Base-by-base conservation (phyloP, 345 rosid genomes). In the Corchorus olitorius region DNA sequence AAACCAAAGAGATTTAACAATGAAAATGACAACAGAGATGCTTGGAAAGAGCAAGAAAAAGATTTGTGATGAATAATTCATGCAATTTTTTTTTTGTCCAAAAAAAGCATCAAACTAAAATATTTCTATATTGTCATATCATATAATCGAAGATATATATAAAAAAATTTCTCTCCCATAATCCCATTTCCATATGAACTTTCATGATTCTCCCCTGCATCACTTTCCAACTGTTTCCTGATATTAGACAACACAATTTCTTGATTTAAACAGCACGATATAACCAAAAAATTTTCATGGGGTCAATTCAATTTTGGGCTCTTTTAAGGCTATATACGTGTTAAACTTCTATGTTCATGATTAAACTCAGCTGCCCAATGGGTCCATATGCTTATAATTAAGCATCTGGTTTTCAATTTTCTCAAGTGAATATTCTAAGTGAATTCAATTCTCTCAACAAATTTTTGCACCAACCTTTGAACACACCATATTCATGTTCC, bases 221-320 rank as follows among this genome's bases (percentile, higher is more conserved):
- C 41, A 14, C 41, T 68, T 68, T 46, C 70, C 72, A 68, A 48
- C 72, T 7, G 55, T 68, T 68, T 49, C 72, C 39, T 17, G 73
- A 53, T 52, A 34, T 17, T 50, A 27, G 55, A 50, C 73, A 50
- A 69, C 58, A 68, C 43, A 7, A 27, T 48, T 68, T 49, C 52
- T 65, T 12, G 50, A 65, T 39, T n/a, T 11, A 41, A 65, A 39
- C 49, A 19, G 27, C 27, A 41, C 50, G 69, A 39, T 64, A 16
- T 64, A 16, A 64, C 48, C n/a, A 8, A 37, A 63, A 61, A 12
- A 2, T 3, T 39, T 20, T 39, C 27, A 41, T 41, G 37, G 67
- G 49, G 4, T 56, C 61, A 56, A 56, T 19, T 1, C 19, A 56
- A 56, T 19, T 1, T 19, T 58, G 33, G 62, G 27, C 27, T 27